A percentile compares a stretch with the other conserved stretches of the same genome.
phyloP scores from a whole-genome alignment of 768 basidiomycete genomes.

The Boletus pseudo-olivaceus region DNA sequence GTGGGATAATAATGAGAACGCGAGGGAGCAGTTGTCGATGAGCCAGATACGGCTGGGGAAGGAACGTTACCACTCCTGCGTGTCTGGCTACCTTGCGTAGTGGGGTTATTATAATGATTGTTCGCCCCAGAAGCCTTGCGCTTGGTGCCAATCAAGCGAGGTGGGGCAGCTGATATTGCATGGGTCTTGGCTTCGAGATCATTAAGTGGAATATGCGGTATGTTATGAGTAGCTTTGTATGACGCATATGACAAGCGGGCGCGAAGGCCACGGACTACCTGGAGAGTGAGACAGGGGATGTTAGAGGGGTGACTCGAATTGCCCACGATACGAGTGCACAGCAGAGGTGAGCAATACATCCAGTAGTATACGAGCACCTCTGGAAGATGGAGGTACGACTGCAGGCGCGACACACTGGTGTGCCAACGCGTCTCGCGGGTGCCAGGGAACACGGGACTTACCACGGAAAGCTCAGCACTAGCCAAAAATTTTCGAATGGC shows the following conservation, averaged over 20 bases:
- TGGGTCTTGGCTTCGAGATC: slow-evolving; percentile 67
- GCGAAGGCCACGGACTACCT: slow-evolving; percentile 81
- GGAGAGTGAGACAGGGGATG: slow-evolving; percentile 31
- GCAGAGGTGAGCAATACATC: not conserved
- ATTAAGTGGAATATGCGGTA: slow-evolving; percentile 59
- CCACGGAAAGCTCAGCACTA: slow-evolving; percentile 76
- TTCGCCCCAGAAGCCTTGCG: slow-evolving; percentile 43
- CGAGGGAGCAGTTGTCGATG: slow-evolving; percentile 31
- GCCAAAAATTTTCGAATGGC: slow-evolving; percentile 75
- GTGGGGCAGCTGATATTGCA: slow-evolving; percentile 41
- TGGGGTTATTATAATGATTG: slow-evolving; percentile 51
- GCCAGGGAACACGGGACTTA: slow-evolving; percentile 42
- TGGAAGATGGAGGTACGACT: slow-evolving; percentile 2
- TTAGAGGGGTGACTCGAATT: slow-evolving; percentile 18
- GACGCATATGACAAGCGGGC: slow-evolving; percentile 80
- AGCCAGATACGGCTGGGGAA: slow-evolving; percentile 28
- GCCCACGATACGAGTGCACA: slow-evolving; percentile 7
- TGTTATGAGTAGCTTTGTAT: slow-evolving; percentile 77
- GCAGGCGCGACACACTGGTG: slow-evolving; percentile 23
- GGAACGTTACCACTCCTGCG: slow-evolving; percentile 47
- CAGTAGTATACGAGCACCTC: slow-evolving; percentile 1
- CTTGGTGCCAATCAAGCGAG: slow-evolving; percentile 57
- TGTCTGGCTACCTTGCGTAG: slow-evolving; percentile 41
- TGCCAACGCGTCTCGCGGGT: slow-evolving; percentile 47
- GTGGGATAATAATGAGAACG: slow-evolving; percentile 45